phyloP scores from a whole-genome alignment of 352 stramenopile genomes.

The Elongisporangium anandrum region DNA sequence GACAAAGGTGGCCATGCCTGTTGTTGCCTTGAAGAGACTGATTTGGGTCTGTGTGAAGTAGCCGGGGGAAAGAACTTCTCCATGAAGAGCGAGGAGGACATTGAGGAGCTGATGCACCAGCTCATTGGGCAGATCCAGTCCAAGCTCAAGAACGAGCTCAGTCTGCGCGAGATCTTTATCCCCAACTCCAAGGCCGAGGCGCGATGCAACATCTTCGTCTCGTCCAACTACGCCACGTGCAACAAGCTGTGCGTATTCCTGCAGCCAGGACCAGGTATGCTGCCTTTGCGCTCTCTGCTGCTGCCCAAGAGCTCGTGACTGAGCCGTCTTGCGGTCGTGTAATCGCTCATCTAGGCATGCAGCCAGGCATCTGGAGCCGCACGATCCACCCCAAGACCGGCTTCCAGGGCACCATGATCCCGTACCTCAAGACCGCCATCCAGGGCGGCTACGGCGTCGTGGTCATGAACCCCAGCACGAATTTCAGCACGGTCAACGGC shows the following conservation, averaged over 20 bases:
- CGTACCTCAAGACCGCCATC: conserved; percentile 83
- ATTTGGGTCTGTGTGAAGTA: background rate
- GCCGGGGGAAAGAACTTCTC: conserved; percentile 64
- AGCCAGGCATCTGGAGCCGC: conserved; percentile 69
- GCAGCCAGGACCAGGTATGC: conserved; percentile 53
- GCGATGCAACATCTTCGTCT: conserved; percentile 85
- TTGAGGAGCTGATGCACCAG: conserved; percentile 83
- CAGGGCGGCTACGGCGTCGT: conserved; percentile 81
- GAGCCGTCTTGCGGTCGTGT: background rate
- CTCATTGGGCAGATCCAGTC: conserved; percentile 80
- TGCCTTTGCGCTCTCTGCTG: background rate
- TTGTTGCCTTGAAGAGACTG: conserved; percentile 1
- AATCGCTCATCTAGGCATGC: conserved; percentile 27
- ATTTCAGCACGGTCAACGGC: conserved; percentile 73
- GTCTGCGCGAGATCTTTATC: conserved; percentile 84
- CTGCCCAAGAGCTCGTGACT: background rate
- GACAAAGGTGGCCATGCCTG: background rate
- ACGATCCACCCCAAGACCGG: conserved; percentile 74
- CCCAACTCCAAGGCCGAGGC: conserved; percentile 85
- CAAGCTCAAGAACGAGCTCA: conserved; percentile 83
- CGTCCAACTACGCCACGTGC: conserved; percentile 73
- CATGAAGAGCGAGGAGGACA: conserved; percentile 77
- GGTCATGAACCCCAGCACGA: conserved; percentile 81
- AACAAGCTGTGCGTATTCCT: conserved; percentile 81
- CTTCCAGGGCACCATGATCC: conserved; percentile 85